A percentile compares a stretch with the other conserved stretches of the same genome.
These are phyloP conservation scores for Macrophomina pseudophaseolina DNA, from an alignment of 2,329 filamentous ascomycete species.

Conservation along the genomic window DNA sequence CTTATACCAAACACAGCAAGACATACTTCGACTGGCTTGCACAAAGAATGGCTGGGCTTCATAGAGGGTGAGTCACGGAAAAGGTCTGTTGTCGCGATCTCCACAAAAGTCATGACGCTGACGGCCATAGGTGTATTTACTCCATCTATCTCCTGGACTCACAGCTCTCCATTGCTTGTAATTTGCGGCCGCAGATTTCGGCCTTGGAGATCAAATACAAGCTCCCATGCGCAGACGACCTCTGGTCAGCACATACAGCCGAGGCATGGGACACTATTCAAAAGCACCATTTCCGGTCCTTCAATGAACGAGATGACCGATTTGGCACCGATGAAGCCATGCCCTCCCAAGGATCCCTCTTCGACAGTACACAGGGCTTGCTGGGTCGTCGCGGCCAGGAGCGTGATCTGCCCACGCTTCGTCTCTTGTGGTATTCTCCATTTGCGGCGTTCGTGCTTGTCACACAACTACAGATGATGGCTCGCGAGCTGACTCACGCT, in stretches of 20 bases:
- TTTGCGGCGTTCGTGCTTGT: slow-evolving; percentile 8
- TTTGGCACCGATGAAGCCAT: background rate
- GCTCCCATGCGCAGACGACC: slow-evolving; percentile 32
- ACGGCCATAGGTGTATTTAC: slow-evolving; percentile 33
- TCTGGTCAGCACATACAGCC: slow-evolving; percentile 31
- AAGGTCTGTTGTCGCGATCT: background rate
- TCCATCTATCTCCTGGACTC: slow-evolving; percentile 34
- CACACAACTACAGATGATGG: background rate
- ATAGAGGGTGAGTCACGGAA: background rate
- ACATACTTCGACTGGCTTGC: background rate
- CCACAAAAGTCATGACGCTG: slow-evolving; percentile 24
- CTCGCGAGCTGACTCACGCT: background rate
- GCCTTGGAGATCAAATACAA: slow-evolving; percentile 35
- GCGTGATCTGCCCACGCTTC: background rate
- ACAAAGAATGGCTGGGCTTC: background rate
- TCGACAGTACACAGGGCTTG: background rate
- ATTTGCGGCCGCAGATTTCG: slow-evolving; percentile 28
- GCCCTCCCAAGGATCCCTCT: background rate
- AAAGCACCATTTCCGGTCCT: slow-evolving; percentile 4
- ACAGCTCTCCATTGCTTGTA: slow-evolving; percentile 12
- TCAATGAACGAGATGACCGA: slow-evolving; percentile 4
- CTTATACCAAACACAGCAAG: slow-evolving; percentile 28
- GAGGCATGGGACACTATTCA: slow-evolving; percentile 28
- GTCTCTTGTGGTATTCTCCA: slow-evolving; percentile 10
- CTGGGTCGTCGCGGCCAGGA: background rate